A percentile compares a stretch with the other conserved stretches of the same genome.
phyloP scores from a whole-genome alignment of 2,329 filamentous ascomycete genomes.

The Biscogniauxia marginata region DNA sequence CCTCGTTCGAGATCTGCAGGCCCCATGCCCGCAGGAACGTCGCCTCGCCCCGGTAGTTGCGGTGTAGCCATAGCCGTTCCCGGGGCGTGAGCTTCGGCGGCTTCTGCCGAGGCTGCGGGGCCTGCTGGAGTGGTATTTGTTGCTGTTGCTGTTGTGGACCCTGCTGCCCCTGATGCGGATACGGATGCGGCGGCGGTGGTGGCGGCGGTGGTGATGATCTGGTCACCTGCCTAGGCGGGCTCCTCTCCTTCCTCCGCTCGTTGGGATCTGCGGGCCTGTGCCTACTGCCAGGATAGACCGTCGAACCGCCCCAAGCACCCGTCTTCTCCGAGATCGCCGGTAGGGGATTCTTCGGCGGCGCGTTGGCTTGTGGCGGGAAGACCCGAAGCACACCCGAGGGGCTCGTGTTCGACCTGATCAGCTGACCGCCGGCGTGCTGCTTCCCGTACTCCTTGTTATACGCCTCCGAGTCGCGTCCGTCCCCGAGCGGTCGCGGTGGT shows the following conservation, averaged over 20 bases:
- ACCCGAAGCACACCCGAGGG: conserved; percentile 2
- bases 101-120: conserved; percentile 1
- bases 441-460: background rate
- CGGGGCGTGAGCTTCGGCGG: conserved; percentile 18
- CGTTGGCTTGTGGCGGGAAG: conserved; percentile 17
- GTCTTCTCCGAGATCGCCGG: conserved; percentile 15
- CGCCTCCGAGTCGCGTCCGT: conserved; percentile 1
- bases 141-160: background rate
- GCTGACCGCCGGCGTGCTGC: background rate
- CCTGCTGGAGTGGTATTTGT: conserved; percentile 4
- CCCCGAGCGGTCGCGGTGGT: conserved; percentile 5
- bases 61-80: conserved; percentile 29
- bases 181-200: too few species aligned
- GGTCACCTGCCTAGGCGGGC: background rate
- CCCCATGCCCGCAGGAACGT: conserved; percentile 30
- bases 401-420: conserved; percentile 3
- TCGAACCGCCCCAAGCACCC: too few species aligned
- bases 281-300: too few species aligned
- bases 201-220: background rate
- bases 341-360: conserved; percentile 20
- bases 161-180: background rate
- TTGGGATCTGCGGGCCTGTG: conserved; percentile 8
- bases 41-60: conserved; percentile 29
- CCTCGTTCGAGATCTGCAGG: conserved; percentile 21
- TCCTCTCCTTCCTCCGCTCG: conserved; percentile 7